These are phyloP conservation scores for Millerozyma miso DNA, from an alignment of 805 yeast genomes.

Conservation along the genomic window DNA sequence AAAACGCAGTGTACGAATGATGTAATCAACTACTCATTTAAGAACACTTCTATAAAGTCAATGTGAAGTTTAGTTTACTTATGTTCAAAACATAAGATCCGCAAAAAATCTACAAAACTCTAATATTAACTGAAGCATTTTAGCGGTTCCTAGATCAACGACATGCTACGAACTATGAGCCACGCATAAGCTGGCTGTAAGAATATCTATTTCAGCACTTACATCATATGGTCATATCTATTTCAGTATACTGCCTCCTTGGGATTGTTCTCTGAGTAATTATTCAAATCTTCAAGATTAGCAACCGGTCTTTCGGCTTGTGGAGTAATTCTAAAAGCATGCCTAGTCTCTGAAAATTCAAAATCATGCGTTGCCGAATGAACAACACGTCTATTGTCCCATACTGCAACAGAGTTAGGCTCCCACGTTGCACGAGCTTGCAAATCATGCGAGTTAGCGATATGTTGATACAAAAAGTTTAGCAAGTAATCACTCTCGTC, in stretches of 20 bases:
- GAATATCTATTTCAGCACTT: no score
- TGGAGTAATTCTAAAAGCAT: slow-evolving; percentile 35
- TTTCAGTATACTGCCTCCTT: background rate
- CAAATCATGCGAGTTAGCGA: slow-evolving; percentile 31
- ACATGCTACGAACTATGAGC: no score
- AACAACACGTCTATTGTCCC: slow-evolving; percentile 37
- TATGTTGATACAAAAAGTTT: slow-evolving; percentile 30
- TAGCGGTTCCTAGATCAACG: no score
- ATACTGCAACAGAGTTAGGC: slow-evolving; percentile 32
- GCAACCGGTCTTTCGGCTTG: slow-evolving; percentile 37
- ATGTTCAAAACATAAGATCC: no score
- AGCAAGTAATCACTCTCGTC: slow-evolving; percentile 34
- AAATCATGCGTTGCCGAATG: slow-evolving; percentile 37
- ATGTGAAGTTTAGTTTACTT: no score
- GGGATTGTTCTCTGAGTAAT: slow-evolving; percentile 12
- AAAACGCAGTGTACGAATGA: no score
- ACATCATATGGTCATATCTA: no score
- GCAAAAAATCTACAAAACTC: no score
- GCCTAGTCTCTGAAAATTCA: slow-evolving; percentile 25
- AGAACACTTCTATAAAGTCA: no score
- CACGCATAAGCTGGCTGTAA: no score
- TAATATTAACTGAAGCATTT: no score
- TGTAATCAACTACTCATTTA: no score
- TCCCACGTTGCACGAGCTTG: slow-evolving; percentile 36
- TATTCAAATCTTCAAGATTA: slow-evolving; percentile 33